Evolutionary conservation across 1,139 yeast species (phyloP).

Genomic region (Yamadazyma blattariae): DNA sequence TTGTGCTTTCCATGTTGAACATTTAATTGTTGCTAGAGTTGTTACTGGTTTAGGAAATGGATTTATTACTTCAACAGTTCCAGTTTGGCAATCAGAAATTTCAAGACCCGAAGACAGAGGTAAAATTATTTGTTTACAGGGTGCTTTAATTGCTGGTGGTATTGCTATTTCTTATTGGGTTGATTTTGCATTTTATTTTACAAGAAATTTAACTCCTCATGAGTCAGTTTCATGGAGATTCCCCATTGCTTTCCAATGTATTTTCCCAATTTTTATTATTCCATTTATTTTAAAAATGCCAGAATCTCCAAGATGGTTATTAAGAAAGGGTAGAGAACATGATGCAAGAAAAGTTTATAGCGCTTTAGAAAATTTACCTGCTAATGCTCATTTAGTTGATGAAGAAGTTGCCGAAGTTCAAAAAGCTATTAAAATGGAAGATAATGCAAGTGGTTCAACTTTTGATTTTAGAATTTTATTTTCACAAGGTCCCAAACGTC

Average conservation of each 20-base stretch:
- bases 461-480: constrained; percentile 26
- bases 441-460: constrained; percentile 19
- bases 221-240: constrained; percentile 37
- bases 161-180: constrained; percentile 43
- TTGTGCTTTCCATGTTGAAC: constrained; percentile 29
- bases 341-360: constrained; percentile 52
- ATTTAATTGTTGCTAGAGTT: constrained; percentile 39
- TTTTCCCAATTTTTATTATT: constrained; percentile 31
- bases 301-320: constrained; percentile 52
- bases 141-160: constrained; percentile 37
- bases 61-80: constrained; percentile 36
- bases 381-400: constrained; percentile 21
- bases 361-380: constrained; percentile 37
- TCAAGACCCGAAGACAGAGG: constrained; percentile 36
- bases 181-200: constrained; percentile 43
- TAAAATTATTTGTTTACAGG: constrained; percentile 32
- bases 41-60: constrained; percentile 44
- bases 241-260: constrained; percentile 45
- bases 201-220: constrained; percentile 15
- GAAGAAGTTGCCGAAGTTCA: constrained; percentile 32
- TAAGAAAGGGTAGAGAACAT: constrained; percentile 33
- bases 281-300: constrained; percentile 36
- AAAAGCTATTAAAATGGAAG: constrained; percentile 27
- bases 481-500: constrained; percentile 39
- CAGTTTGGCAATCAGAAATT: constrained; percentile 38